phyloP scores from a whole-genome alignment of 441 rosid species.

The Francoa sonchifolia region DNA sequence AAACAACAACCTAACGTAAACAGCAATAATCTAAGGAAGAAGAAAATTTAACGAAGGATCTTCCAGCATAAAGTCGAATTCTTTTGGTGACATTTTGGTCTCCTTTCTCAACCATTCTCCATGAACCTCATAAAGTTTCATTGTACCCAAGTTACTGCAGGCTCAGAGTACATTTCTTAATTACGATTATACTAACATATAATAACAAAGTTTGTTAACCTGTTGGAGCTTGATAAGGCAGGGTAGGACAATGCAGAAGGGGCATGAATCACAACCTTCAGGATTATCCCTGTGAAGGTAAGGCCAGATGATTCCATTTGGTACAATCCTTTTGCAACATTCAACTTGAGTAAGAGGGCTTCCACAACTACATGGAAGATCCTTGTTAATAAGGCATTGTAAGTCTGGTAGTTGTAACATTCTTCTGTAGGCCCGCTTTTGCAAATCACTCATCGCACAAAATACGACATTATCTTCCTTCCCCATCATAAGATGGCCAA shows the following conservation, averaged over 20 bases:
- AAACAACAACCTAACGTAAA: background rate
- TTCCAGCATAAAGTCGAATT: too few species aligned
- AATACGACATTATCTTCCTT: constrained; percentile 95
- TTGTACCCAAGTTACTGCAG: background rate
- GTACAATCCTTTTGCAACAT: constrained; percentile 80
- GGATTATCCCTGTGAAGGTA: constrained; percentile 73
- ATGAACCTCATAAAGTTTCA: background rate
- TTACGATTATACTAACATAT: too few species aligned
- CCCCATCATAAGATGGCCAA: constrained; percentile 93
- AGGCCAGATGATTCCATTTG: constrained; percentile 83
- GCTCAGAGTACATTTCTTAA: background rate
- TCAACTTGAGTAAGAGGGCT: constrained; percentile 82
- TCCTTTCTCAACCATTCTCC: background rate
- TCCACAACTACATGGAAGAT: constrained; percentile 72
- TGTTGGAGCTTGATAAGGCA: constrained; percentile 92
- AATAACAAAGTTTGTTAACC: constrained; percentile 21
- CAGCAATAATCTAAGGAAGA: too few species aligned
- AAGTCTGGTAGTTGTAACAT: constrained; percentile 74
- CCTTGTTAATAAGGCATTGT: constrained; percentile 84
- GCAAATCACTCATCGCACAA: constrained; percentile 86
- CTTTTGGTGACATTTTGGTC: too few species aligned
- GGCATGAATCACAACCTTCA: constrained; percentile 92
- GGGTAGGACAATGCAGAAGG: constrained; percentile 89
- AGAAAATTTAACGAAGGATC: too few species aligned
- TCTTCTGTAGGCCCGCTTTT: constrained; percentile 67